Evolutionary conservation across 2,329 filamentous ascomycete genomes (phyloP), one percentile per base, ranked within the genome.

Genomic region (Zasmidium citrigriseum): DNA sequence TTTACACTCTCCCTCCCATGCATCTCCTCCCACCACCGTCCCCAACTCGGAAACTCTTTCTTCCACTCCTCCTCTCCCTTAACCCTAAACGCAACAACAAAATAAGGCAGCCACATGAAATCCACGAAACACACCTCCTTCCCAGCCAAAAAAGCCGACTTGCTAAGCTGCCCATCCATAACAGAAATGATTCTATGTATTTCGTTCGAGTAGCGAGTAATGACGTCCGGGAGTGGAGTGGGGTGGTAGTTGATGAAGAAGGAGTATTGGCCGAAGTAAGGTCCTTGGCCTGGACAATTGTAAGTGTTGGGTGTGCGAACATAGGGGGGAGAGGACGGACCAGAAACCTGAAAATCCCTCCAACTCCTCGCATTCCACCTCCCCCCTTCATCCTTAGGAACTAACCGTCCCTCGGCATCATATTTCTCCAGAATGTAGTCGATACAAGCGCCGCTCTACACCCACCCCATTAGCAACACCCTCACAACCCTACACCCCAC

Each of bases 201-300:
- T 62, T 82, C 79, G 22, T 74, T 73, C 16, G 65, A 52, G 64
- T 81, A 82, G n/a, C 80, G 75, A 3, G 78, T 73, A n/a, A 76
- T 67, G 3, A 77, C 79, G 16, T 72, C 75, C 0, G 67, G 70
- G 20, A 80, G 25, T 29, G 7, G 7, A 7, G 7, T 14, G 7
- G 27, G 27, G 27, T 29, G 27, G 27, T 29, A 29, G 27, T 29
- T 29, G 27, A 29, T 29, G 27, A 29, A 29, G 27, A 29, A 29
- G 27, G 27, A 29, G 27, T 29, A 29, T 29, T 81, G 78, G 12
- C 79, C 79, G 57, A 74, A 73, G 58, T 72, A 73, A 0, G 71
- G 71, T 1, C 70, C 70, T 50, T 73, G 71, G 2, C 68, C 68
- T 29, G 14, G 7, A 14, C 27, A 14, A 29, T 7, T 29, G 14